Evolutionary conservation across 208 protist species (phyloP).

Genomic region (Wallacemonas rigidus): DNA sequence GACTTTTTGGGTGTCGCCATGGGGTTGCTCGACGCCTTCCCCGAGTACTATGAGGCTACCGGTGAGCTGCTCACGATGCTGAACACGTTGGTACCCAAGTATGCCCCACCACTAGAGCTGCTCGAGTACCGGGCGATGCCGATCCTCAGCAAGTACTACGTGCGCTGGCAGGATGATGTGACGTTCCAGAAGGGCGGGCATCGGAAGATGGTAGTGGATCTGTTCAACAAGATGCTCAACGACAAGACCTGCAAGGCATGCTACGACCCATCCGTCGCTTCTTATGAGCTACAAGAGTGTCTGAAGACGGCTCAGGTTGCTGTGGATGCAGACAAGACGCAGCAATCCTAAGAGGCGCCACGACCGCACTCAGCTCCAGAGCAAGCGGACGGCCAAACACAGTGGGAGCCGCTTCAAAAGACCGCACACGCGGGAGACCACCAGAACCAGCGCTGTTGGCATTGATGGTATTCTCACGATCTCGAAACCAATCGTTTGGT

Average conservation of each 20-base stretch:
- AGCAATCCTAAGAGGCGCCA: not conserved
- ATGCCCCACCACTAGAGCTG: slow-evolving; percentile 68
- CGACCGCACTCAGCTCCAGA: too few species aligned
- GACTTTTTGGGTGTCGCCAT: slow-evolving; percentile 82
- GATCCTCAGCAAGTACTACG: slow-evolving; percentile 84
- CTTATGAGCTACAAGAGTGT: slow-evolving; percentile 83
- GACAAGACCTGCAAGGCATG: slow-evolving; percentile 80
- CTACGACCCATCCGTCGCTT: slow-evolving; percentile 82
- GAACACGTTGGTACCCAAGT: slow-evolving; percentile 54
- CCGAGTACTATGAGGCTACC: slow-evolving; percentile 83
- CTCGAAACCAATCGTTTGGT: too few species aligned
- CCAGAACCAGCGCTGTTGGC: too few species aligned
- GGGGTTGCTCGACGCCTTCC: slow-evolving; percentile 81
- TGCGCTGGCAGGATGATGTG: slow-evolving; percentile 77
- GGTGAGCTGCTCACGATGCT: slow-evolving; percentile 63
- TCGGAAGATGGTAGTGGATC: slow-evolving; percentile 45
- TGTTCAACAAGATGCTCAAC: slow-evolving; percentile 78
- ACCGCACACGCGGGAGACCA: too few species aligned
- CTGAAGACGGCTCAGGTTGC: slow-evolving; percentile 66
- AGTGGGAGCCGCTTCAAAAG: too few species aligned
- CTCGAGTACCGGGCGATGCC: slow-evolving; percentile 88
- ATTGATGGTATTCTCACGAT: too few species aligned
- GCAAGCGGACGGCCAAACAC: too few species aligned
- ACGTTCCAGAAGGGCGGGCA: slow-evolving; percentile 81
- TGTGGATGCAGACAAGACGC: slow-evolving; percentile 46